Percentiles rank a stretch among this genome's conserved stretches.
Conservation (phyloP, 1,139 yeast genomes). For the Nadsonia commutata region DNA sequence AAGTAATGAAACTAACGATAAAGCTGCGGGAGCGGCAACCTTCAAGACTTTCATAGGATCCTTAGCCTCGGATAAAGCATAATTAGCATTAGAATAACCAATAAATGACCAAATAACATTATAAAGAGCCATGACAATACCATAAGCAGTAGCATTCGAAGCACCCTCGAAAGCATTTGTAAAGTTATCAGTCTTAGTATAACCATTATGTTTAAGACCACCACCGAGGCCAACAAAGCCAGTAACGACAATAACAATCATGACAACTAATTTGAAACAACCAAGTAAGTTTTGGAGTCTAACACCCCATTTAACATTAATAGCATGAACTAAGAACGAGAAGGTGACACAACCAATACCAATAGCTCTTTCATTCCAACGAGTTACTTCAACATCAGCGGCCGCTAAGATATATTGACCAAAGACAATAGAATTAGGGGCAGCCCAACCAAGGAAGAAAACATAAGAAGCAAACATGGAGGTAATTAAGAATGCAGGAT, state of each 20-base stretch:
- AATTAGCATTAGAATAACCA: conserved; percentile 47
- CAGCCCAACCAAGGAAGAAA: conserved; percentile 73
- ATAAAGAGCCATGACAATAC: conserved; percentile 63
- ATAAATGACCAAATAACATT: conserved; percentile 67
- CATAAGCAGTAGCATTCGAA: conserved; percentile 49
- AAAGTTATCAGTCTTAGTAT: conserved; percentile 41
- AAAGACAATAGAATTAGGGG: conserved; percentile 48
- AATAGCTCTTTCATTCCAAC: conserved; percentile 65
- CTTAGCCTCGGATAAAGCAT: conserved; percentile 67
- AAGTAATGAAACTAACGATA: conserved; percentile 41
- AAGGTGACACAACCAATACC: conserved; percentile 64
- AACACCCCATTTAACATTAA: conserved; percentile 51
- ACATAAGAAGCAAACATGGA: conserved; percentile 67
- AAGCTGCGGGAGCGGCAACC: conserved; percentile 60
- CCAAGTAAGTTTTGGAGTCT: conserved; percentile 57
- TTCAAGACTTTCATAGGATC: conserved; percentile 54
- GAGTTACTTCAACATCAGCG: conserved; percentile 49
- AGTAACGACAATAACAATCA: conserved; percentile 51
- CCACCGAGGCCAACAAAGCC: conserved; percentile 79
- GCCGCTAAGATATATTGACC: conserved; percentile 46
- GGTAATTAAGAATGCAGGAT: conserved; percentile 55
- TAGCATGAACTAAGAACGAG: conserved; percentile 50
- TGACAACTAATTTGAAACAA: conserved; percentile 52
- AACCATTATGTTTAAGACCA: conserved; percentile 36
- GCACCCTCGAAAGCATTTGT: conserved; percentile 44